Percentiles rank a stretch among this genome's conserved stretches.
phyloP scores from a whole-genome alignment of 1,139 yeast species.

The Candida mesenterica region DNA sequence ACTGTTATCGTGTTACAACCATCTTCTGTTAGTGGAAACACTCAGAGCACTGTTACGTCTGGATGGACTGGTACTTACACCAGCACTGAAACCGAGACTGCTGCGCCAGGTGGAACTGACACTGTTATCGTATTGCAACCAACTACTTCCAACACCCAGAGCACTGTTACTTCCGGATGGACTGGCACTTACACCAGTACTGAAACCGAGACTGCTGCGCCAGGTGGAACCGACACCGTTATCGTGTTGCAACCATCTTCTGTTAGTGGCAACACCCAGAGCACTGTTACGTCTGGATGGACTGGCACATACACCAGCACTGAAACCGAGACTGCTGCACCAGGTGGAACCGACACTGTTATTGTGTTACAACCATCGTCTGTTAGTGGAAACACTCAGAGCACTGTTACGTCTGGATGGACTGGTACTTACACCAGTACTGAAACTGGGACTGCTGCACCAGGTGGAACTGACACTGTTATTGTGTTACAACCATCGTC shows the following conservation, averaged over 20 bases:
- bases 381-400: too few species aligned
- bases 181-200: not conserved
- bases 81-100: too few species aligned
- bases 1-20: slow-evolving; percentile 4
- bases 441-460: not conserved
- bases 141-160: too few species aligned
- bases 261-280: too few species aligned
- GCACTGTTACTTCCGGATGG: too few species aligned
- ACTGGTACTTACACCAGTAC: slow-evolving; percentile 1
- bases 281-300: slow-evolving; percentile 9
- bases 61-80: too few species aligned
- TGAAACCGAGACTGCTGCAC: slow-evolving; percentile 8
- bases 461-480: slow-evolving; percentile 4
- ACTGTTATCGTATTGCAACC: too few species aligned
- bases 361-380: slow-evolving; percentile 9
- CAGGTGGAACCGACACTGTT: slow-evolving; percentile 10
- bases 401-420: slow-evolving; percentile 2
- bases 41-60: too few species aligned
- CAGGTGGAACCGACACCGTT: not conserved
- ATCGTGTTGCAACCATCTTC: slow-evolving; percentile 9
- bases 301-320: slow-evolving; percentile 7
- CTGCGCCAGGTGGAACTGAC: too few species aligned
- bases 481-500: slow-evolving; percentile 1
- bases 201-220: not conserved
- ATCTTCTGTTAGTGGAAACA: too few species aligned